Conservation (phyloP, 345 rosid genomes). For the Salix arbutifolia region DNA sequence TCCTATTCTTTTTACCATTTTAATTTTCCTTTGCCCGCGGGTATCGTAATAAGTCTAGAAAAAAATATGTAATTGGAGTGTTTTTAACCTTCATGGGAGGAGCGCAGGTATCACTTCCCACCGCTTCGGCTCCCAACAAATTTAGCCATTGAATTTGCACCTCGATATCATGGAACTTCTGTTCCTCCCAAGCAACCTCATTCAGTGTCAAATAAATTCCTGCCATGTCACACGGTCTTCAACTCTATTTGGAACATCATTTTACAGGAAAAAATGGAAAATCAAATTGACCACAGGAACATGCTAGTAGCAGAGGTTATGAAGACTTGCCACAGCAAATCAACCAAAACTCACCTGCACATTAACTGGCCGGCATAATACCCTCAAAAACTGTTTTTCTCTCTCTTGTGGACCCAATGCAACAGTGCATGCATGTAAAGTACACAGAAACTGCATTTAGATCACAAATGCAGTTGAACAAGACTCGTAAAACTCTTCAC, state of each 20-base stretch:
- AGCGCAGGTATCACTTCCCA: too few species aligned
- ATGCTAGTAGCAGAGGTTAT: not conserved
- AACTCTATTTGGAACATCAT: not conserved
- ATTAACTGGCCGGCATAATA: not conserved
- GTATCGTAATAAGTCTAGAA: too few species aligned
- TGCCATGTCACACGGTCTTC: not conserved
- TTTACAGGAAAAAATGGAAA: not conserved
- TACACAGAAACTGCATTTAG: not conserved
- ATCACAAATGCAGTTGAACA: conserved; percentile 11
- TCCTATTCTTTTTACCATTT: too few species aligned
- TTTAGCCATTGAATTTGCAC: not conserved
- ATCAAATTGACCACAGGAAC: not conserved
- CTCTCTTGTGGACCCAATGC: not conserved
- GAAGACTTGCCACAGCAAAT: not conserved
- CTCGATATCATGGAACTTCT: not conserved
- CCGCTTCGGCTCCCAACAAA: not conserved
- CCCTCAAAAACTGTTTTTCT: not conserved
- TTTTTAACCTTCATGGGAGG: too few species aligned
- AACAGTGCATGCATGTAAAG: not conserved
- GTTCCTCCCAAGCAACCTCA: not conserved
- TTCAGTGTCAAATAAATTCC: not conserved
- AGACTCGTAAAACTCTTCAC: not conserved
- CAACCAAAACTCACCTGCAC: not conserved
- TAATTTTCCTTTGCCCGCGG: too few species aligned
- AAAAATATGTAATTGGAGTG: too few species aligned